These are phyloP conservation scores for Globisporangium nagaii DNA, from an alignment of 352 stramenopile species.

Conservation along the genomic window DNA sequence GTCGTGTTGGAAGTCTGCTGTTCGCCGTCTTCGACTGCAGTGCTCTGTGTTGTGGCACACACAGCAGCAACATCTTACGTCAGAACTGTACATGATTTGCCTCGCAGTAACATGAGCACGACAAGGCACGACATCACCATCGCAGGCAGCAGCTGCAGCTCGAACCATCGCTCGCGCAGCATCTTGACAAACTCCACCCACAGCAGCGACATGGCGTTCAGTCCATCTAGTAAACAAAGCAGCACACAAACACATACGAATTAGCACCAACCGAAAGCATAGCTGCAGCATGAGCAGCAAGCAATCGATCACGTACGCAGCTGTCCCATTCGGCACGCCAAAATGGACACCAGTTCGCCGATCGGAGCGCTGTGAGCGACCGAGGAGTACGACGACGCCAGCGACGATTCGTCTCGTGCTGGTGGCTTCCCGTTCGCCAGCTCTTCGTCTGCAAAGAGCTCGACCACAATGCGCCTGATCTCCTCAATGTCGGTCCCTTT, in stretches of 20 bases:
- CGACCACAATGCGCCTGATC: constrained; percentile 42
- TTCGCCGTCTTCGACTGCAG: constrained; percentile 17
- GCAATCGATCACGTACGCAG: constrained; percentile 39
- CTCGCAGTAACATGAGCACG: no score
- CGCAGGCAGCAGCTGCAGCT: constrained; percentile 61
- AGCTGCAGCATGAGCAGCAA: no score
- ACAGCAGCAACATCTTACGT: background rate
- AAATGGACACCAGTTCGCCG: constrained; percentile 60
- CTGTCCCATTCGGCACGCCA: constrained; percentile 63
- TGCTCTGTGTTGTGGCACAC: constrained; percentile 20
- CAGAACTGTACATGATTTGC: background rate
- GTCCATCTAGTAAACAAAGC: constrained; percentile 31
- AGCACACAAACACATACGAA: background rate
- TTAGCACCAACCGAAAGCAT: background rate
- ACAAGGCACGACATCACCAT: constrained; percentile 22
- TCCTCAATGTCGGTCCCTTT: constrained; percentile 68
- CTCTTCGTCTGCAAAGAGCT: constrained; percentile 51
- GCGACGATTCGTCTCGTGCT: background rate
- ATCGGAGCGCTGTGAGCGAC: constrained; percentile 46
- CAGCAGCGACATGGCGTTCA: constrained; percentile 71
- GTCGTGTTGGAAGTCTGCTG: constrained; percentile 23
- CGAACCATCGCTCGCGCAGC: constrained; percentile 62
- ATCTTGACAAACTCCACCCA: constrained; percentile 84
- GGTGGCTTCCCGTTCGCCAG: constrained; percentile 2
- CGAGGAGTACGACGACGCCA: background rate